Percentiles rank a stretch among this genome's conserved stretches.
These are phyloP conservation scores for Fusarium tanahbumbuense DNA, from an alignment of 2,329 filamentous ascomycete species.

Conservation along the genomic window DNA sequence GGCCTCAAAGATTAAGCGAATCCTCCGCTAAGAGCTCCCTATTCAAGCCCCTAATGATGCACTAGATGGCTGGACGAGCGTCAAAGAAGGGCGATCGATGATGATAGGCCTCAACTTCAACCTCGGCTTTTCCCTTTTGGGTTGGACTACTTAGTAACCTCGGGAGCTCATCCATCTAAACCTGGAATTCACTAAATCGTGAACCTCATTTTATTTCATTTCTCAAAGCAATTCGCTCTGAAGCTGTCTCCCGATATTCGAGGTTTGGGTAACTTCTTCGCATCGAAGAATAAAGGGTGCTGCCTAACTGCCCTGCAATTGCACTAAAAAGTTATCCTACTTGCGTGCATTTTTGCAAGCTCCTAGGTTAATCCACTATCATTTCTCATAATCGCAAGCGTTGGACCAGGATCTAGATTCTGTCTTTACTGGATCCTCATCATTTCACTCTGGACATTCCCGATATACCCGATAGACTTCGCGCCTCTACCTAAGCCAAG, in stretches of 20 bases:
- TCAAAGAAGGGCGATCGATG: neutral
- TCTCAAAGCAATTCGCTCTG: neutral
- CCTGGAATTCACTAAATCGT: slow-evolving; percentile 21
- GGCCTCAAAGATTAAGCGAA: neutral
- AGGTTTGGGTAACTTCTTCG: neutral
- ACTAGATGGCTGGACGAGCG: neutral
- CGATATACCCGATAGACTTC: slow-evolving; percentile 19
- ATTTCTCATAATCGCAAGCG: slow-evolving; percentile 5
- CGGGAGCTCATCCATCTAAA: slow-evolving; percentile 22
- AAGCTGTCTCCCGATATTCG: neutral
- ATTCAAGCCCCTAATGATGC: neutral
- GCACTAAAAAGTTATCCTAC: neutral
- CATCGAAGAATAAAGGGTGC: slow-evolving; percentile 1
- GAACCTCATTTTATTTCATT: slow-evolving; percentile 11
- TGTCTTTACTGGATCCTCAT: slow-evolving; percentile 3
- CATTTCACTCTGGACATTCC: slow-evolving; percentile 6
- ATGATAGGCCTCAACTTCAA: neutral
- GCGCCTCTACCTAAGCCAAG: slow-evolving; percentile 28
- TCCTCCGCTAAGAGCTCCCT: slow-evolving; percentile 7
- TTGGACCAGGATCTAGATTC: slow-evolving; percentile 21
- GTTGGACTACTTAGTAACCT: slow-evolving; percentile 19
- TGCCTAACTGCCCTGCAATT: neutral
- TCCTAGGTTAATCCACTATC: neutral
- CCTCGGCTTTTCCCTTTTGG: slow-evolving; percentile 42
- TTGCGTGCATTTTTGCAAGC: neutral